Evolutionary conservation across 345 rosid species (phyloP), one percentile per base, ranked within the genome.

Genomic region (Diplotaxis tenuifolia): DNA sequence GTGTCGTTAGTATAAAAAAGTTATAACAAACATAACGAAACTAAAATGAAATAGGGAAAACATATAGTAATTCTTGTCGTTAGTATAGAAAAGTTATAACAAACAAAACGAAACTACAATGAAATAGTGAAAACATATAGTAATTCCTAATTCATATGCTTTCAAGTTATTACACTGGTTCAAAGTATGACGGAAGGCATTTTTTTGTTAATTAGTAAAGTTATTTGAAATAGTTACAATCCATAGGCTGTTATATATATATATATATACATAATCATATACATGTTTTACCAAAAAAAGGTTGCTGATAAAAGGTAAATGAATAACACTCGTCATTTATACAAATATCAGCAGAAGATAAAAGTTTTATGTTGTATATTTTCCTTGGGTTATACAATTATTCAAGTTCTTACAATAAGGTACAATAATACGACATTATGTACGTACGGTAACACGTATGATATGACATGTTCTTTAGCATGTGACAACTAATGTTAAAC

Each of bases 351-450:
- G 50, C 50, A 45, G 5, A 45, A 5, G 45, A 29, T 70, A 20
- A 34, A 31, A 6, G n/a, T 50, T 34, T 31, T 34, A 22, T 21
- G 6, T n/a, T 7, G 2, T 21, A 11, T 21, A 7, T 2, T 50
- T 9, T 20, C 50, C 6, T 27, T 63, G 62, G 31, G 50, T 45
- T 45, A 14, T 45, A 45, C 18, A 5, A 45, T 7, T 45, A 45
- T 45, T 45, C 19, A 45, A n/a, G 3, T 42, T 45, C 5, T 38
- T 14, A 25, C 14, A 23, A 53, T 50, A 72, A 34, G n/a, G n/a
- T 71, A 52, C 68, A 50, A 52, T 62, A 61, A 47, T 71, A 42
- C 29, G 74, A 29, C 16, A 34, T 50, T 9, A 7, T 61, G 61
- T 34, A 62, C 52, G 38, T 29, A 57, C 36, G 23, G 23, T n/a